phyloP scores from a whole-genome alignment of 2,329 filamentous ascomycete genomes.

The Colletotrichum chlorophyti region DNA sequence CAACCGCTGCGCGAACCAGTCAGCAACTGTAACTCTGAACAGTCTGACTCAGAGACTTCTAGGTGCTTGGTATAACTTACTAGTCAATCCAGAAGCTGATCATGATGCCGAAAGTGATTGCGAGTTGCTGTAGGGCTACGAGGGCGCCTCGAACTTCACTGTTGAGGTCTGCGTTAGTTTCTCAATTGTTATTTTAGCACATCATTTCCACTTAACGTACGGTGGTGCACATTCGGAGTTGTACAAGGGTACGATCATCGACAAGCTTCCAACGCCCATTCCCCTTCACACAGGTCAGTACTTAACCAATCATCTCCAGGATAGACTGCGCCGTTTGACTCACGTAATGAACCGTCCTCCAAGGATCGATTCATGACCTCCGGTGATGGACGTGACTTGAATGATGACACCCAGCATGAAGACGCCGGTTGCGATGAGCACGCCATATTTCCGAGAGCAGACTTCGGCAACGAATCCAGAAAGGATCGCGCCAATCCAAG shows the following conservation, averaged over 20 bases:
- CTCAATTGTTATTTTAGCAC: too few species aligned
- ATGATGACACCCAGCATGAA: constrained; percentile 76
- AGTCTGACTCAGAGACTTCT: too few species aligned
- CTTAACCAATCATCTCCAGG: background rate
- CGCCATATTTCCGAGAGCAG: constrained; percentile 72
- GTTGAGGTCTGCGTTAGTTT: background rate
- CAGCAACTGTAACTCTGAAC: too few species aligned
- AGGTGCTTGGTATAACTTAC: too few species aligned
- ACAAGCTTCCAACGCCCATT: constrained; percentile 73
- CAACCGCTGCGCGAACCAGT: too few species aligned
- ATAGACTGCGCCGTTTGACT: constrained; percentile 16
- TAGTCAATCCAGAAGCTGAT: constrained; percentile 70
- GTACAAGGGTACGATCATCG: constrained; percentile 69
- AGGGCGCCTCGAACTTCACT: constrained; percentile 49
- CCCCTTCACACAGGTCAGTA: constrained; percentile 44
- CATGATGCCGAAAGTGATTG: constrained; percentile 69
- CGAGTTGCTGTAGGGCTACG: constrained; percentile 57
- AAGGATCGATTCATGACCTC: constrained; percentile 66
- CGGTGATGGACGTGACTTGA: constrained; percentile 66
- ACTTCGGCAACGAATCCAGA: constrained; percentile 76
- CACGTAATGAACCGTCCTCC: constrained; percentile 75
- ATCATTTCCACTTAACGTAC: too few species aligned
- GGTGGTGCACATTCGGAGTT: constrained; percentile 54
- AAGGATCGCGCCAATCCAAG: constrained; percentile 76
- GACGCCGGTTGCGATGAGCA: constrained; percentile 69